Percentiles rank a stretch among this genome's conserved stretches.
phyloP scores from a whole-genome alignment of 495 filamentous ascomycete genomes.

The Chaetomium cochliodes region DNA sequence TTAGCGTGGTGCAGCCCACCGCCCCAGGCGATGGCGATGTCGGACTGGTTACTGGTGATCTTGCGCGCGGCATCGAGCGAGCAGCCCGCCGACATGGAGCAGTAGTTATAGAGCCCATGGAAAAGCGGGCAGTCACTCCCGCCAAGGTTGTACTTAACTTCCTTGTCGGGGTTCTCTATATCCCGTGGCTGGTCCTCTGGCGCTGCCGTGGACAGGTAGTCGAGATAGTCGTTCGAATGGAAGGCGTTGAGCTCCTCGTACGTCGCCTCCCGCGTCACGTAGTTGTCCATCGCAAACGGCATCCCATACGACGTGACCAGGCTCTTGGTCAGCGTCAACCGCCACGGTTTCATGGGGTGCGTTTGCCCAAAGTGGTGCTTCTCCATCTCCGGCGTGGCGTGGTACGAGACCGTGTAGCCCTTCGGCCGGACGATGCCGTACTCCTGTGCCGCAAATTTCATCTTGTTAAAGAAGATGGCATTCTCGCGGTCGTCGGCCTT shows the following conservation, averaged over 20 bases:
- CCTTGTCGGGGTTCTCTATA: conserved; percentile 47
- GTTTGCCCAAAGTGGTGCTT: conserved; percentile 91
- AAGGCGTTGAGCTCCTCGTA: conserved; percentile 85
- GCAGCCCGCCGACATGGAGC: conserved; percentile 86
- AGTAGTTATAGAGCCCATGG: conserved; percentile 92
- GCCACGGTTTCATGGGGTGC: conserved; percentile 99
- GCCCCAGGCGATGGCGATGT: conserved; percentile 98
- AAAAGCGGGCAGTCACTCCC: conserved; percentile 93
- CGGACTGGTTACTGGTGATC: conserved; percentile 77
- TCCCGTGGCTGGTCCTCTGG: conserved; percentile 52
- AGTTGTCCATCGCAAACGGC: conserved; percentile 93
- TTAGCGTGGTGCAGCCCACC: conserved; percentile 97
- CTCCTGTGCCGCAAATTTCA: conserved; percentile 63
- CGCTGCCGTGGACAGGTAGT: conserved; percentile 66
- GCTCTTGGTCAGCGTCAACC: conserved; percentile 90
- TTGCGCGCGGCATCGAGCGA: conserved; percentile 90
- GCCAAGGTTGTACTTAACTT: conserved; percentile 76
- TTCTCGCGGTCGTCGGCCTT: conserved; percentile 56
- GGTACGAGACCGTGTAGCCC: conserved; percentile 91
- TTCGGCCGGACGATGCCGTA: conserved; percentile 74
- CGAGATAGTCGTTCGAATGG: conserved; percentile 83
- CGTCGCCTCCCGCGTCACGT: conserved; percentile 75
- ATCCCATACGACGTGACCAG: conserved; percentile 92
- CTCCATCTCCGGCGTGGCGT: conserved; percentile 93
- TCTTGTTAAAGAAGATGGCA: conserved; percentile 61